Conservation (phyloP, 2,329 filamentous ascomycete genomes). For the Epichloe scottii region DNA sequence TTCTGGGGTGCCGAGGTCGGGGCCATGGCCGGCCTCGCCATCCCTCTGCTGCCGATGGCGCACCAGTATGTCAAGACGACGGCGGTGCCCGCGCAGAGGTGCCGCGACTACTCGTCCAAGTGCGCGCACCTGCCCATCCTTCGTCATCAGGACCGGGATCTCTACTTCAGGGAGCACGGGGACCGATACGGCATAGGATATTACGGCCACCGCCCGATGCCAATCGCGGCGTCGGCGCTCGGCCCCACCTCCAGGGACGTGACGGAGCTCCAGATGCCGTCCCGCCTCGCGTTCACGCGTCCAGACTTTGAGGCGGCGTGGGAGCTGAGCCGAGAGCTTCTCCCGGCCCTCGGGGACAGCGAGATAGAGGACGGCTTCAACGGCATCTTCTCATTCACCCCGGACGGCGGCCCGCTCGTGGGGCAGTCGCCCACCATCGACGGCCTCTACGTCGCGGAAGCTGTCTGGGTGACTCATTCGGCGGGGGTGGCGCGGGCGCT, state of each 20-base stretch:
- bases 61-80: conserved; percentile 55
- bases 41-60: conserved; percentile 47
- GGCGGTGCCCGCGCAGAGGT: conserved; percentile 29
- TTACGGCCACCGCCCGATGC: conserved; percentile 51
- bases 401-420: conserved; percentile 48
- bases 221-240: conserved; percentile 40
- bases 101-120: conserved; percentile 26
- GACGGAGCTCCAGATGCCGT: conserved; percentile 50
- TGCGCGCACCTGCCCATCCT: conserved; percentile 45
- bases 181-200: conserved; percentile 51
- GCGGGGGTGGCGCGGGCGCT: conserved; percentile 49
- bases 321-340: conserved; percentile 39
- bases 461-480: conserved; percentile 55
- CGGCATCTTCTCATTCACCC: conserved; percentile 54
- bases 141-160: conserved; percentile 48
- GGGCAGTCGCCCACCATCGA: conserved; percentile 45
- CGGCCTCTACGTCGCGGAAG: conserved; percentile 52
- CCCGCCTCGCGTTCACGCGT: conserved; percentile 44
- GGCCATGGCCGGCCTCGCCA: conserved; percentile 43
- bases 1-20: conserved; percentile 57
- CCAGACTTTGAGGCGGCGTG: conserved; percentile 50
- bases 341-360: conserved; percentile 37
- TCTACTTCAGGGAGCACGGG: conserved; percentile 54
- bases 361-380: conserved; percentile 50
- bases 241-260: conserved; percentile 40